Conservation (phyloP, 306 rosid genomes). For the Prinsepia uniflora region DNA sequence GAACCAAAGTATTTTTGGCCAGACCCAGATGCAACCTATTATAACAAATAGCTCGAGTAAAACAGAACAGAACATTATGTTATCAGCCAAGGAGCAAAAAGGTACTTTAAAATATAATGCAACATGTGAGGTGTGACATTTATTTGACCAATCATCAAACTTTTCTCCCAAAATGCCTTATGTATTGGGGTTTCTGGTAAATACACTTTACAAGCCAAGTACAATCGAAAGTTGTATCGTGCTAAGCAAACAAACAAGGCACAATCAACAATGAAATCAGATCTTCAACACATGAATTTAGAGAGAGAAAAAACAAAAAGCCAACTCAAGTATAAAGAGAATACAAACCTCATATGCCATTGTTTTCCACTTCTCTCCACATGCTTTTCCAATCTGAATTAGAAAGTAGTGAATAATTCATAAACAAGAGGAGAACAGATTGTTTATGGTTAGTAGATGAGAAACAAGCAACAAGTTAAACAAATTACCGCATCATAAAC, state of each 20-base stretch:
- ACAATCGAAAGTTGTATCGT: background rate
- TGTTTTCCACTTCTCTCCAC: conserved; percentile 98
- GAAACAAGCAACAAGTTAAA: conserved; percentile 1
- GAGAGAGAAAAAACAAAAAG: background rate
- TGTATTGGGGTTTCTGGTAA: background rate
- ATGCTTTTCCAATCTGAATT: conserved; percentile 85
- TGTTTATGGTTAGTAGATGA: conserved; percentile 4
- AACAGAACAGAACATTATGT: background rate
- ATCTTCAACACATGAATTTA: background rate
- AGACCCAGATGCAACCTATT: background rate
- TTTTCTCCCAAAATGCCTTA: background rate
- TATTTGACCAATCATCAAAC: conserved; percentile 1
- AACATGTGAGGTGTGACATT: background rate
- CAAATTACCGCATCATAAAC: conserved; percentile 10
- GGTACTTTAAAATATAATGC: background rate
- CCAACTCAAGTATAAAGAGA: conserved; percentile 23
- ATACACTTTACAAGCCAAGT: background rate
- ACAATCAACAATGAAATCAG: background rate
- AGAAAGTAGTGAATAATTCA: conserved; percentile 16
- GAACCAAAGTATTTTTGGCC: background rate
- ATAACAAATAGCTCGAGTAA: background rate
- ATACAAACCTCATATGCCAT: conserved; percentile 78
- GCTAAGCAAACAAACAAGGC: background rate
- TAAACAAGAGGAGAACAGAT: background rate
- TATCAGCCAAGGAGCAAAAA: background rate